These are phyloP conservation scores for Aspergillus homomorphus DNA, from an alignment of 495 filamentous ascomycete genomes.

Conservation along the genomic window DNA sequence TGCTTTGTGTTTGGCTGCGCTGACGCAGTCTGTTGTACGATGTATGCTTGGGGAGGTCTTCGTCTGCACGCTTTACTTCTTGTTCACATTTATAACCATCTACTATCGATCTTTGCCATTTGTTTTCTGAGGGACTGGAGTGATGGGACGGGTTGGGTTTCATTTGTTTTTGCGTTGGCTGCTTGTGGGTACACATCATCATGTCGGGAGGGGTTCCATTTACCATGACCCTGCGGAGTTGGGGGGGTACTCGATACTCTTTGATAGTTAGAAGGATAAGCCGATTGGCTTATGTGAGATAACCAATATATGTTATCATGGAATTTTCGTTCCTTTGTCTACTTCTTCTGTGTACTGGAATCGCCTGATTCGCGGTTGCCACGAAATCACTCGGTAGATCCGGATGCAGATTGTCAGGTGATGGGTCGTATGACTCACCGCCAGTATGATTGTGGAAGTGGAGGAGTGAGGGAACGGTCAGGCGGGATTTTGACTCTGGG, in stretches of 20 bases:
- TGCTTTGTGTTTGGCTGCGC: slow-evolving; percentile 16
- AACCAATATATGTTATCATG: neutral
- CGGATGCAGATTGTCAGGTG: neutral
- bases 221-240: neutral
- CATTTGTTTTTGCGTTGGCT: slow-evolving; percentile 16
- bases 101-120: slow-evolving; percentile 14
- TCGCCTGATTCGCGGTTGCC: too few species aligned
- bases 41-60: slow-evolving; percentile 27
- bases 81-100: slow-evolving; percentile 15
- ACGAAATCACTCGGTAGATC: neutral
- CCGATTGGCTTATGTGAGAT: neutral
- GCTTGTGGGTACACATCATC: slow-evolving; percentile 2
- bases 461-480: neutral
- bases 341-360: too few species aligned
- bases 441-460: slow-evolving; percentile 4
- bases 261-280: neutral
- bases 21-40: slow-evolving; percentile 34
- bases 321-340: too few species aligned
- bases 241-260: neutral
- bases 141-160: slow-evolving; percentile 31
- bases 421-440: slow-evolving; percentile 3
- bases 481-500: neutral
- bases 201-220: slow-evolving; percentile 7
- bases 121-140: slow-evolving; percentile 31
- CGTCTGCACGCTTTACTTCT: slow-evolving; percentile 23